Base-by-base conservation (phyloP, 352 stramenopile species). In the Paralagenidium karlingii region DNA sequence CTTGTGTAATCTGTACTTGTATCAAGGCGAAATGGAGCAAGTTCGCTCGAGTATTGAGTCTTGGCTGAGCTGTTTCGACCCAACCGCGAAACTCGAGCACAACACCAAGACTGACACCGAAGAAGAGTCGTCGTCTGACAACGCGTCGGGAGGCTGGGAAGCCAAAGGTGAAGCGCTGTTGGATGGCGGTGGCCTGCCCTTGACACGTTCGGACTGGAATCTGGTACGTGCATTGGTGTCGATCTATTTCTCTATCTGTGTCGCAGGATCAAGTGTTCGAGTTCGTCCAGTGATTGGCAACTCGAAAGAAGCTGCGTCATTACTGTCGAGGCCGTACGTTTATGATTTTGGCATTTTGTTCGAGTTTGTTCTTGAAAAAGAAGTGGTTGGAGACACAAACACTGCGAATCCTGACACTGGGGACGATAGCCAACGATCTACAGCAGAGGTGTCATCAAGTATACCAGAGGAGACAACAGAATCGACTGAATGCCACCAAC, bases 131-230 rank as follows among this genome's bases (percentile, higher is more conserved):
- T n/a, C n/a, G n/a, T n/a, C n/a, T n/a, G n/a, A n/a, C n/a, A n/a
- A n/a, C n/a, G n/a, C n/a, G n/a, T n/a, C n/a, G n/a, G n/a, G n/a
- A n/a, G n/a, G n/a, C n/a, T n/a, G n/a, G n/a, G n/a, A n/a, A n/a
- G 64, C 67, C 5, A 52, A 68, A 26, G 76, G 73, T 6, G 70
- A 89, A 34, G 76, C 69, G 26, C 52, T 89, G 26, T 49, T 86
- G 4, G 77, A 87, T 43, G 77, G 75, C 4, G 79, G 90, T 43
- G 67, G 70, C 0, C 48, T 92, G 28, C 79, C 79, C 2, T 57
- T 92, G 19, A 90, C 76, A 3, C 59, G 79, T 32, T 71, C 62
- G 29, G 79, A 92, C 29, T 92, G 79, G 79, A 82, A 77, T 13
- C 43, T 92, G 12, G 79, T 92, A 22, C 73, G 79, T 0, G 61